Percentiles rank a stretch among this genome's conserved stretches.
These are phyloP conservation scores for Vigna unguiculata DNA, from an alignment of 306 rosid species.

Conservation along the genomic window DNA sequence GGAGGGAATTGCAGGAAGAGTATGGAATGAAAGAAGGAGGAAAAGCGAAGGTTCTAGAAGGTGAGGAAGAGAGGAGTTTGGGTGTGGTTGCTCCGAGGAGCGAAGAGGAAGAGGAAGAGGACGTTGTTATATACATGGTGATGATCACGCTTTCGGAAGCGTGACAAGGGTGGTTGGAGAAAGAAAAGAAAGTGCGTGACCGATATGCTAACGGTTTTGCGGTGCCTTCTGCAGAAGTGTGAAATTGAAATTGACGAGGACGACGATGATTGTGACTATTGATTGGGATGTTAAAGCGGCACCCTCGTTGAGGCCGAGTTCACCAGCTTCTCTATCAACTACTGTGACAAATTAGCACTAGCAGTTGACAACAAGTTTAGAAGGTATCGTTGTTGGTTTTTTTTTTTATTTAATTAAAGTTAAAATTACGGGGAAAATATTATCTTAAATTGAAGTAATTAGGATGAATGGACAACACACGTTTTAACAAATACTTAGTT, in stretches of 20 bases:
- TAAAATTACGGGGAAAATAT: no score
- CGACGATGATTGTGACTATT: not conserved
- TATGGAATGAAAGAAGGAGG: conserved; percentile 40
- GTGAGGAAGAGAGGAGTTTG: conserved; percentile 43
- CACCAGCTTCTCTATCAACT: not conserved
- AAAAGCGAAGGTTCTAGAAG: conserved; percentile 58
- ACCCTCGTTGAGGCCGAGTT: not conserved
- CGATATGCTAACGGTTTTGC: not conserved
- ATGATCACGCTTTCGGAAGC: conserved; percentile 59
- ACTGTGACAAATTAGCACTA: not conserved
- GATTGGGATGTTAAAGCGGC: not conserved
- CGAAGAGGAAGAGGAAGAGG: conserved; percentile 59
- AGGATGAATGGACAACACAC: no score
- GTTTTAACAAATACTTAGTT: no score
- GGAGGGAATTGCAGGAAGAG: conserved; percentile 46
- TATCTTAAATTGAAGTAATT: no score
- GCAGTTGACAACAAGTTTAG: not conserved
- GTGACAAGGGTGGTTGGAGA: not conserved
- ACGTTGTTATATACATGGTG: conserved; percentile 59
- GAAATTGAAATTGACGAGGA: not conserved
- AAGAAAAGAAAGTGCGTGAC: conserved; percentile 8
- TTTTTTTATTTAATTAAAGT: no score
- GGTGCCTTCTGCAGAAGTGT: conserved; percentile 6
- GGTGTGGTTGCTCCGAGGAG: conserved; percentile 76
- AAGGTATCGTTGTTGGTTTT: not conserved